phyloP scores from a whole-genome alignment of 1,284 basidiomycete genomes.

The Ustilago trichophora region DNA sequence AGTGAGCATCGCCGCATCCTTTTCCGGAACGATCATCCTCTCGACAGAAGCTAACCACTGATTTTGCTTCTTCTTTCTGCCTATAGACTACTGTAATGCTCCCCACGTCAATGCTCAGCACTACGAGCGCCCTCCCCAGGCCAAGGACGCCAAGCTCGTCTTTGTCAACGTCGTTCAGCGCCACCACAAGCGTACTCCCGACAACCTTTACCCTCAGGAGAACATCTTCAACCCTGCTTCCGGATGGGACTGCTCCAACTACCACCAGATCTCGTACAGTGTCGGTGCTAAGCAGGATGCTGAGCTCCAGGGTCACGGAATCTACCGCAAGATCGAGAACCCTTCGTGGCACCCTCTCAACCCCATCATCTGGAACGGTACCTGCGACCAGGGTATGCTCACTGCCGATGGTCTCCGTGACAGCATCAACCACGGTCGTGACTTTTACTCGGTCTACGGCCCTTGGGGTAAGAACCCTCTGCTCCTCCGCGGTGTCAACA shows the following conservation, averaged over 20 bases:
- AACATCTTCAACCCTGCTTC: constrained; percentile 68
- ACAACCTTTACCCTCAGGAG: constrained; percentile 71
- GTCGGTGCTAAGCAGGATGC: constrained; percentile 14
- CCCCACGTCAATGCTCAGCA: constrained; percentile 32
- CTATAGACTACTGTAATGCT: constrained; percentile 46
- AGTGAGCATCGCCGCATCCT: no score
- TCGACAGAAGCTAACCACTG: no score
- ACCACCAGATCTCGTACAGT: constrained; percentile 37
- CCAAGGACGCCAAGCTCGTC: constrained; percentile 42
- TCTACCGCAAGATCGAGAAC: constrained; percentile 69
- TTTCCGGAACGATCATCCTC: no score
- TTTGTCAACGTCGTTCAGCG: constrained; percentile 51
- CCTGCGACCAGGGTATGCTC: constrained; percentile 72
- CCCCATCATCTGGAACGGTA: constrained; percentile 72
- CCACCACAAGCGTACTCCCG: constrained; percentile 65
- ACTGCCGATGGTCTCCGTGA: constrained; percentile 71
- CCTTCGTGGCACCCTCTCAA: constrained; percentile 70
- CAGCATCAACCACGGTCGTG: constrained; percentile 71
- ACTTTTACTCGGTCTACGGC: constrained; percentile 71
- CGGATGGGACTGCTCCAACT: constrained; percentile 50
- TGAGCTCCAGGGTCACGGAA: constrained; percentile 33
- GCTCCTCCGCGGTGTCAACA: constrained; percentile 67
- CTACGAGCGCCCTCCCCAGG: constrained; percentile 29
- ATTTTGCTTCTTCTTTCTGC: no score
- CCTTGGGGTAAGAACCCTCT: constrained; percentile 68